Percentiles rank a stretch among this genome's conserved stretches.
Conservation (phyloP, 2,329 filamentous ascomycete genomes). For the Dendrostoma leiphaemia region DNA sequence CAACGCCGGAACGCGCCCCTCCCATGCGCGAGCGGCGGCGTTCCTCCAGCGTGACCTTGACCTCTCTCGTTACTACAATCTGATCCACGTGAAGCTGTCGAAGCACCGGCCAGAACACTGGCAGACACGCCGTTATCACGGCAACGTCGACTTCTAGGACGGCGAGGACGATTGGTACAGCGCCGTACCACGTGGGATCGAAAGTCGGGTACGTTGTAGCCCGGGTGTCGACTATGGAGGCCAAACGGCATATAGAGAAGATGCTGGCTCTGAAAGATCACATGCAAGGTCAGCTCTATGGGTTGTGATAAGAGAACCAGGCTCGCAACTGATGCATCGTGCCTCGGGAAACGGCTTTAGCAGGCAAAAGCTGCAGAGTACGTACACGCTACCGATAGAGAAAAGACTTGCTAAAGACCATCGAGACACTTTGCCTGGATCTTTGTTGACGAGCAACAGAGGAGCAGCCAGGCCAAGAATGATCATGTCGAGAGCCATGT, state of each 20-base stretch:
- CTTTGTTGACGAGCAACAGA: constrained; percentile 25
- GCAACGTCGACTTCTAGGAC: constrained; percentile 31
- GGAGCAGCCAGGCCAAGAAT: constrained; percentile 31
- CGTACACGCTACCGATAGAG: constrained; percentile 31
- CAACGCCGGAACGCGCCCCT: not conserved
- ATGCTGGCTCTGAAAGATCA: constrained; percentile 29
- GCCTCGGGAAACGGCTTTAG: no score
- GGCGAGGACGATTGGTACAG: constrained; percentile 31
- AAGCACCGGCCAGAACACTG: constrained; percentile 22
- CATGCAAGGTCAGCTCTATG: no score
- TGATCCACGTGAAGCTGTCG: not conserved
- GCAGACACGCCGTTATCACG: constrained; percentile 9
- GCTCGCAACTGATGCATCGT: no score
- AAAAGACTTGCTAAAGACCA: constrained; percentile 28
- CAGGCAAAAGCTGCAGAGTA: not conserved
- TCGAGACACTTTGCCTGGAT: constrained; percentile 26
- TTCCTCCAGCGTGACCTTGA: constrained; percentile 14
- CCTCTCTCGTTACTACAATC: constrained; percentile 14
- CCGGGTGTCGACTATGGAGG: constrained; percentile 27
- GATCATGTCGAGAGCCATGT: constrained; percentile 30
- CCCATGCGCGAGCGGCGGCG: constrained; percentile 5
- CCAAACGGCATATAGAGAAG: constrained; percentile 31
- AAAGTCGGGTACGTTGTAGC: constrained; percentile 32
- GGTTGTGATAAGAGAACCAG: no score
- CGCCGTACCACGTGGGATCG: constrained; percentile 36